Percentiles rank a stretch among this genome's conserved stretches.
Evolutionary conservation across 441 rosid species (phyloP).

Genomic region (Kokia cookei): DNA sequence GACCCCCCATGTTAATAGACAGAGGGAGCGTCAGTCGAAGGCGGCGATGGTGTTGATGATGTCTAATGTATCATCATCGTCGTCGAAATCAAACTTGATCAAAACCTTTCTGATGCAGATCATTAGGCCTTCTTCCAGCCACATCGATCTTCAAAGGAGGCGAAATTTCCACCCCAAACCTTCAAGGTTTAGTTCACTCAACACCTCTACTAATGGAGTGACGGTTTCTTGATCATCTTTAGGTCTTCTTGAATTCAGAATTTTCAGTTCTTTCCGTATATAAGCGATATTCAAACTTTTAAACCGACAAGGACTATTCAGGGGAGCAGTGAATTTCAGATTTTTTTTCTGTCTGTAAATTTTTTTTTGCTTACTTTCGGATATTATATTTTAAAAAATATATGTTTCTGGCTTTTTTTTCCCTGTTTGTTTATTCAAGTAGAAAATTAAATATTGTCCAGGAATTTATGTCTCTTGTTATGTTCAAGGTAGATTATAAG

Average conservation of each 20-base stretch:
- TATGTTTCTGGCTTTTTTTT: too few relatives aligned
- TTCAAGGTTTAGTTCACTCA: slow-evolving; percentile 38
- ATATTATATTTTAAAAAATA: too few relatives aligned
- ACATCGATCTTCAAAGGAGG: slow-evolving; percentile 27
- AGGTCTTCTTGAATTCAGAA: not conserved
- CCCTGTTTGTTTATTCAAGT: not conserved
- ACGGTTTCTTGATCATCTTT: slow-evolving; percentile 23
- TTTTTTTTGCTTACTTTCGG: not conserved
- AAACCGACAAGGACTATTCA: not conserved
- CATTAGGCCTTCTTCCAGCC: slow-evolving; percentile 38
- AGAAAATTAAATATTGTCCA: not conserved
- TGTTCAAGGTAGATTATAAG: too few relatives aligned
- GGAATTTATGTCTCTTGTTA: too few relatives aligned
- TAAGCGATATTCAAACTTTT: not conserved
- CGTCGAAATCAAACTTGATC: slow-evolving; percentile 13
- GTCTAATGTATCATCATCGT: not conserved
- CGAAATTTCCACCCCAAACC: slow-evolving; percentile 44
- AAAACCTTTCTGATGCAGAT: slow-evolving; percentile 31
- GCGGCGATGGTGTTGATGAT: not conserved
- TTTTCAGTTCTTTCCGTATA: not conserved
- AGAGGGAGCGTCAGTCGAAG: not conserved
- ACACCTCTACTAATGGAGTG: slow-evolving; percentile 12
- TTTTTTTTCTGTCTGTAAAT: not conserved
- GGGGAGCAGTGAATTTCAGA: not conserved
- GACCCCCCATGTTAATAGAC: not conserved